Percentiles rank a stretch among this genome's conserved stretches.
phyloP scores from a whole-genome alignment of 768 basidiomycete genomes.

The Boletus coccyginus region DNA sequence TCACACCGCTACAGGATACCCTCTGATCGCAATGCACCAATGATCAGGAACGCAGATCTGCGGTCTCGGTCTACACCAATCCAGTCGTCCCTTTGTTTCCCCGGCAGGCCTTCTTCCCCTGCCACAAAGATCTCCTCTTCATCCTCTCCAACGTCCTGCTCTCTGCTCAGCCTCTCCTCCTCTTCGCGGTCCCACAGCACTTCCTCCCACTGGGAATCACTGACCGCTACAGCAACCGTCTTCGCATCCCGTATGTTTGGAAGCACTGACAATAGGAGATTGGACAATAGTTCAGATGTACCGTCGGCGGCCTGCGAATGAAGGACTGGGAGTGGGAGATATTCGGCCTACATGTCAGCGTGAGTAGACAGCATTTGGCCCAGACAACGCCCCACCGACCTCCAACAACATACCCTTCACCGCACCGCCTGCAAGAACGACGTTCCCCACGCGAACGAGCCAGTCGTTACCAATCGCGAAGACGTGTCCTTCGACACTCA shows the following conservation, averaged over 20 bases:
- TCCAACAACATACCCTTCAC: slow-evolving; percentile 84
- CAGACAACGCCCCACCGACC: slow-evolving; percentile 37
- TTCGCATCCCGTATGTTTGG: slow-evolving; percentile 72
- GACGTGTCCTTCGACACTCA: slow-evolving; percentile 71
- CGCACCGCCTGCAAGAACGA: slow-evolving; percentile 69
- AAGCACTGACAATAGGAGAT: slow-evolving; percentile 70
- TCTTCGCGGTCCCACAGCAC: slow-evolving; percentile 75
- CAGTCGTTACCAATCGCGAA: slow-evolving; percentile 79
- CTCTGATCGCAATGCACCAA: slow-evolving; percentile 72
- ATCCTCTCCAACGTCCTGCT: slow-evolving; percentile 19
- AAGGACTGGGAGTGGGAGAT: slow-evolving; percentile 71
- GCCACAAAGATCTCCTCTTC: slow-evolving; percentile 59
- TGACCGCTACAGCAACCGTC: slow-evolving; percentile 75
- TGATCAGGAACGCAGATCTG: slow-evolving; percentile 74
- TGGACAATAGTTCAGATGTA: slow-evolving; percentile 70
- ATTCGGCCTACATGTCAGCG: slow-evolving; percentile 60
- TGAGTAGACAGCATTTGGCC: slow-evolving; percentile 2
- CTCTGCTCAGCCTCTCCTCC: slow-evolving; percentile 39
- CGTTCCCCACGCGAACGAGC: slow-evolving; percentile 78
- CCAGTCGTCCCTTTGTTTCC: slow-evolving; percentile 64
- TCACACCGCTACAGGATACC: slow-evolving; percentile 49
- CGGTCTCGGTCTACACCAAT: slow-evolving; percentile 74
- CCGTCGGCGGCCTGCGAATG: slow-evolving; percentile 63
- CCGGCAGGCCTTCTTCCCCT: slow-evolving; percentile 54
- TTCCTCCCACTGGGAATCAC: slow-evolving; percentile 78